Base-by-base conservation (phyloP, 257 asterid genomes). In the Primulina huaijiensis region DNA sequence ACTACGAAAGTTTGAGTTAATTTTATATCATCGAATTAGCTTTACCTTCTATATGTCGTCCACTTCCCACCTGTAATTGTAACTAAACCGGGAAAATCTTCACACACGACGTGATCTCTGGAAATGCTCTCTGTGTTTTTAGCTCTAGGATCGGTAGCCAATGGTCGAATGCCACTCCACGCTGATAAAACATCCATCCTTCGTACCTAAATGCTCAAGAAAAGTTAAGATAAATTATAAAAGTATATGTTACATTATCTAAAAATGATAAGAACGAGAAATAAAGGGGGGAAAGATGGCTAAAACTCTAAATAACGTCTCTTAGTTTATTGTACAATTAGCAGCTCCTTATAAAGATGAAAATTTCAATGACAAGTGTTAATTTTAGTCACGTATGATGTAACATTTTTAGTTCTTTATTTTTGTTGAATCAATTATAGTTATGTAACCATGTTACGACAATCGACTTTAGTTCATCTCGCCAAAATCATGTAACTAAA, bases 51-150 rank as follows among this genome's bases (percentile, higher is more conserved):
- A 76, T 94, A 94, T 3, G 99, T 94, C 58, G 97, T 94, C 99
- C 99, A 94, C 83, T 94, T 94, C 73, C 97, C 99, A 79, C 99
- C 99, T 16, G 99, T 89, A 62, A 91, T 88, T 58, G 99, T 91
- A 9, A 94, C 96, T 79, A 94, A 82, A 82, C 97, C 97, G 46
- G 97, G 97, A 71, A 79, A 76, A 74, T 92, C 97, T 86, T 91
- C 99, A 76, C 81, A 72, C 64, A 94, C 96, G 60, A 94, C 92
- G 65, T 91, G 97, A 78, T 88, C 99, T 73, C 99, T 79, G 58
- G 99, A 94, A 80, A 94, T 89, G 85, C 88, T 91, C 78, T 86
- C 97, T 2, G 97, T 91, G 79, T 68, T 89, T 79, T 88, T 89
- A 38, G 99, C 97, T 14, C 70, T 86, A 67, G 99, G 99, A 78